Conservation (phyloP, 2,329 filamentous ascomycete genomes). For the Reticulascus tulasneorum region DNA sequence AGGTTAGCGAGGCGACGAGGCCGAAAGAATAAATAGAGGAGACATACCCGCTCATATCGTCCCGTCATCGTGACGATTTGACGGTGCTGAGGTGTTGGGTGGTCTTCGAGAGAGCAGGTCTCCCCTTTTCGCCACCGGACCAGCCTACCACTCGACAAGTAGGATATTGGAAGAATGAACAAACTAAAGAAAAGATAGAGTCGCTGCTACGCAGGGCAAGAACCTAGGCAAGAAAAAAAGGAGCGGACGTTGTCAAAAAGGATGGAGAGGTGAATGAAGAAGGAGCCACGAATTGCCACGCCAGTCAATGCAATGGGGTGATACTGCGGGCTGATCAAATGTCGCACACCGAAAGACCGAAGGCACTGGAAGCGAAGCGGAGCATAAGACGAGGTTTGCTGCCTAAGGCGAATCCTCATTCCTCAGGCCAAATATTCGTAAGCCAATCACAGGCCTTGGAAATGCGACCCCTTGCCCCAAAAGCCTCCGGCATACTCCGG, state of each 20-base stretch:
- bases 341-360: no score
- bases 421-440: no score
- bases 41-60: slow-evolving; percentile 55
- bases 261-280: slow-evolving; percentile 2
- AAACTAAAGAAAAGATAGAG: slow-evolving; percentile 9
- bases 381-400: no score
- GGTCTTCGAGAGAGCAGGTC: slow-evolving; percentile 1
- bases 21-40: neutral
- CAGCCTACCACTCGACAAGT: slow-evolving; percentile 9
- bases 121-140: slow-evolving; percentile 13
- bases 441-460: no score
- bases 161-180: neutral
- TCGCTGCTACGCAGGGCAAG: slow-evolving; percentile 7
- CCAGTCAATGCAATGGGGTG: no score
- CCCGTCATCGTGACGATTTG: slow-evolving; percentile 42
- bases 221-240: slow-evolving; percentile 3
- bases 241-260: no score
- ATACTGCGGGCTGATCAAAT: no score
- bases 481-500: no score
- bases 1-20: slow-evolving; percentile 6
- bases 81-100: neutral
- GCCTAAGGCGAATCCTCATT: no score
- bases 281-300: slow-evolving; percentile 2
- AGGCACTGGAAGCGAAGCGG: no score
- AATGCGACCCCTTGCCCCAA: no score